A percentile compares a stretch with the other conserved stretches of the same genome.
These are phyloP conservation scores for Thalassiosira hispida DNA, from an alignment of 352 stramenopile genomes.

Conservation along the genomic window DNA sequence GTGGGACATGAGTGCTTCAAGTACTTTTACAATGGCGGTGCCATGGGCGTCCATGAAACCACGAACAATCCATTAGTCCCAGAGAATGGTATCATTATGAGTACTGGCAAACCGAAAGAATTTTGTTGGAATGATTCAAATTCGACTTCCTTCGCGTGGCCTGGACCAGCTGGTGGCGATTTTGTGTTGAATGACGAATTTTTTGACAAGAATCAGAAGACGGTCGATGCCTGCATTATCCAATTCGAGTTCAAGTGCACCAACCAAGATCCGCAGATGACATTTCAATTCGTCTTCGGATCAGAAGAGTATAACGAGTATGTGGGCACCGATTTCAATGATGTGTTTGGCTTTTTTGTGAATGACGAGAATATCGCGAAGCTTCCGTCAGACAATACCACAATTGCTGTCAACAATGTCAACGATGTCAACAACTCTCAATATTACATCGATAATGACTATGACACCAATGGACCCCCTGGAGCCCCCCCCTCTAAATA, in stretches of 20 bases:
- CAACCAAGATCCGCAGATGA: neutral
- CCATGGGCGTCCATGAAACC: neutral
- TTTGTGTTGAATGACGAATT: neutral
- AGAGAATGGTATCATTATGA: conserved; percentile 1
- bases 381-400: conserved; percentile 25
- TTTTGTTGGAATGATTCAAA: conserved; percentile 36
- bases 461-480: neutral
- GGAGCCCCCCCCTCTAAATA: neutral
- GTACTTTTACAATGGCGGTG: neutral
- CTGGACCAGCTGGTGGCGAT: conserved; percentile 8
- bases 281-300: conserved; percentile 50
- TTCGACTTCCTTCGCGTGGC: neutral
- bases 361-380: conserved; percentile 52
- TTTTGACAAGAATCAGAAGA: neutral
- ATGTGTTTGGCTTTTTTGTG: conserved; percentile 53
- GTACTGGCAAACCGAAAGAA: conserved; percentile 9
- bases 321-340: conserved; percentile 27
- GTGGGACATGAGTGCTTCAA: neutral
- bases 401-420: conserved; percentile 45
- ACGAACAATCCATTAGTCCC: neutral
- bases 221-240: conserved; percentile 35
- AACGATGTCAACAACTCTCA: conserved; percentile 29
- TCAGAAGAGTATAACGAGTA: conserved; percentile 50
- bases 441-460: conserved; percentile 30
- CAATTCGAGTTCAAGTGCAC: conserved; percentile 54